Evolutionary conservation across 2,329 filamentous ascomycete species (phyloP).

Genomic region (Penicillium freii): DNA sequence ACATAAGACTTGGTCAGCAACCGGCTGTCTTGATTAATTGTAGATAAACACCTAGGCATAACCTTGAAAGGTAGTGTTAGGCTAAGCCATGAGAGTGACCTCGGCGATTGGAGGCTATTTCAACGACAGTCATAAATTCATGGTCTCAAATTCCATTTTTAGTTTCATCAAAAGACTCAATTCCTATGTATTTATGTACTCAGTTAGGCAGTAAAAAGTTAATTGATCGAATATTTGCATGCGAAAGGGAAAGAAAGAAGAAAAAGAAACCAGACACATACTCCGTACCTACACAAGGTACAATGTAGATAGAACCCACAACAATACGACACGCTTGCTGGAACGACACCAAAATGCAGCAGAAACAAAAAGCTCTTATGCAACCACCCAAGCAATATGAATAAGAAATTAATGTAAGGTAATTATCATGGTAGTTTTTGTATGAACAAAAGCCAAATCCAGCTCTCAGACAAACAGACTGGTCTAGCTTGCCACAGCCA

Average conservation of each 20-base stretch:
- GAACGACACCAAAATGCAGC: slow-evolving; percentile 16
- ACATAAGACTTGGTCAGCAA: not conserved
- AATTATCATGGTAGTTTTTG: slow-evolving; percentile 12
- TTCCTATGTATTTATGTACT: not conserved
- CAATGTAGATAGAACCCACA: slow-evolving; percentile 12
- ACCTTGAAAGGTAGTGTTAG: not conserved
- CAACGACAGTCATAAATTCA: not conserved
- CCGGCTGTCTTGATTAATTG: not conserved
- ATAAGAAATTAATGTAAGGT: slow-evolving; percentile 11
- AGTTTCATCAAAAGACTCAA: not conserved
- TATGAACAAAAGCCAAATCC: not conserved
- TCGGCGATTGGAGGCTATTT: not conserved
- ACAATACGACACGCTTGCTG: slow-evolving; percentile 17
- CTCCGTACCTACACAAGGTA: slow-evolving; percentile 3
- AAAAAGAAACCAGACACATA: not conserved
- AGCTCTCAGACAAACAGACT: not conserved
- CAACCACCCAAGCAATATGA: slow-evolving; percentile 10
- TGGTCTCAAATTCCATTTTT: not conserved
- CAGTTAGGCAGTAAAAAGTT: not conserved
- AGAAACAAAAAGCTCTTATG: slow-evolving; percentile 13
- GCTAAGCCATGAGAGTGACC: not conserved
- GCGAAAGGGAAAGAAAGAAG: not conserved
- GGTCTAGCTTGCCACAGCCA: slow-evolving; percentile 71
- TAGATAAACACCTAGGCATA: not conserved
- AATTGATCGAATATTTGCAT: slow-evolving; percentile 7